Evolutionary conservation across 2,329 filamentous ascomycete genomes (phyloP).

Genomic region (Cephalotrichum gorgonifer): DNA sequence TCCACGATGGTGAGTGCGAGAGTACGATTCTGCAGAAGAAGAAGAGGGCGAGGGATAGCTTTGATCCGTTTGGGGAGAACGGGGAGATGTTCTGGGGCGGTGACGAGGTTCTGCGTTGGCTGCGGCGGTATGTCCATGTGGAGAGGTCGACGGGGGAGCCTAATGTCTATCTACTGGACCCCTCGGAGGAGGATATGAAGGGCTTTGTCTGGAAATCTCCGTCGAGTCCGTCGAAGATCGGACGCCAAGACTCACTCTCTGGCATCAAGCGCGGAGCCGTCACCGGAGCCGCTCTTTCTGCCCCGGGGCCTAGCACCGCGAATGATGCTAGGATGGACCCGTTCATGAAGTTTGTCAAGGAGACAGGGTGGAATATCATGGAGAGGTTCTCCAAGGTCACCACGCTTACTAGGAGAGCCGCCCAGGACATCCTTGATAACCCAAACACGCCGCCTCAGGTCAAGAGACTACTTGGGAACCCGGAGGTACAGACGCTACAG

Average conservation of each 20-base stretch:
- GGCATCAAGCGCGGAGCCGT: slow-evolving; percentile 18
- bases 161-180: slow-evolving; percentile 85
- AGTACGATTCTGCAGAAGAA: slow-evolving; percentile 92
- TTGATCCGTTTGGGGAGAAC: slow-evolving; percentile 79
- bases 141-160: slow-evolving; percentile 79
- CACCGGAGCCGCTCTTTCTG: slow-evolving; percentile 23
- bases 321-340: slow-evolving; percentile 77
- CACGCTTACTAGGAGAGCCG: slow-evolving; percentile 85
- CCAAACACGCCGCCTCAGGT: slow-evolving; percentile 85
- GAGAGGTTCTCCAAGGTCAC: slow-evolving; percentile 97
- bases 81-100: slow-evolving; percentile 96
- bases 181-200: slow-evolving; percentile 70
- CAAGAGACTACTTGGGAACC: slow-evolving; percentile 72
- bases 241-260: slow-evolving; percentile 21
- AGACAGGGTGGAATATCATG: slow-evolving; percentile 91
- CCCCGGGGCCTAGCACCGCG: slow-evolving; percentile 20
- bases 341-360: slow-evolving; percentile 85
- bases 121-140: slow-evolving; percentile 72
- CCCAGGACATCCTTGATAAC: slow-evolving; percentile 85
- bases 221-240: slow-evolving; percentile 32
- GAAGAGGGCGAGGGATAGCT: slow-evolving; percentile 69
- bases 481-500: slow-evolving; percentile 88
- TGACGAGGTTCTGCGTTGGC: slow-evolving; percentile 86
- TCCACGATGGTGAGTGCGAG: slow-evolving; percentile 94
- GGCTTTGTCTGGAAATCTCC: slow-evolving; percentile 63